phyloP scores from a whole-genome alignment of 2,329 filamentous ascomycete species.

The Fusarium phyllophilum region DNA sequence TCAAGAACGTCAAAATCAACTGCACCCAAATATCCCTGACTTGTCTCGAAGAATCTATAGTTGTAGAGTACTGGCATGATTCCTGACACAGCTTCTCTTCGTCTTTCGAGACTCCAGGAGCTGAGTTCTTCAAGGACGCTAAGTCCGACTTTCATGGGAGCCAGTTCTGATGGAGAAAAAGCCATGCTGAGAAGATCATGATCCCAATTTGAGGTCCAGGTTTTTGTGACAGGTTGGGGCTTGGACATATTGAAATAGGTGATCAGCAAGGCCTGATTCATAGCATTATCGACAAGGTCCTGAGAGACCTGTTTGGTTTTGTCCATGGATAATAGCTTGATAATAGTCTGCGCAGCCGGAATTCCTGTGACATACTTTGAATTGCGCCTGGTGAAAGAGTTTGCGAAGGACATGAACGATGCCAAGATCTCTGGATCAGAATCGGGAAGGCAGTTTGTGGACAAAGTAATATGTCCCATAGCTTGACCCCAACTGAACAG shows the following conservation, averaged over 20 bases:
- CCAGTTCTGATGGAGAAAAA: background rate
- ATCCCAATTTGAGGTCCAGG: background rate
- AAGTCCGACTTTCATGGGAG: background rate
- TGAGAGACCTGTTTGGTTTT: background rate
- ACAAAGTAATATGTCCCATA: background rate
- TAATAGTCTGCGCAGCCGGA: background rate
- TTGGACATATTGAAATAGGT: background rate
- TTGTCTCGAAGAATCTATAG: slow-evolving; percentile 3
- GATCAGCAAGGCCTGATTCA: slow-evolving; percentile 8
- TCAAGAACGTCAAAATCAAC: background rate
- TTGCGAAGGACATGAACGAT: slow-evolving; percentile 10
- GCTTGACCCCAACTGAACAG: background rate
- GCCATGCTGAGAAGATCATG: background rate
- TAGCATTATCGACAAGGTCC: background rate
- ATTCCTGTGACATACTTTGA: background rate
- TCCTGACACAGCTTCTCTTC: background rate
- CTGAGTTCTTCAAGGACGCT: background rate
- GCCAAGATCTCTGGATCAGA: background rate
- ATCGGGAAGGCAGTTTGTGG: background rate
- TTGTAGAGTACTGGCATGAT: background rate
- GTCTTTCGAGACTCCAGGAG: background rate
- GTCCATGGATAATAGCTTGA: background rate
- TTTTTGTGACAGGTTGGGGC: background rate
- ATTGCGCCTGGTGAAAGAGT: background rate
- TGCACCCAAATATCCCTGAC: background rate